Evolutionary conservation across 2,329 filamentous ascomycete species (phyloP).

Genomic region (Fusarium tanahbumbuense): DNA sequence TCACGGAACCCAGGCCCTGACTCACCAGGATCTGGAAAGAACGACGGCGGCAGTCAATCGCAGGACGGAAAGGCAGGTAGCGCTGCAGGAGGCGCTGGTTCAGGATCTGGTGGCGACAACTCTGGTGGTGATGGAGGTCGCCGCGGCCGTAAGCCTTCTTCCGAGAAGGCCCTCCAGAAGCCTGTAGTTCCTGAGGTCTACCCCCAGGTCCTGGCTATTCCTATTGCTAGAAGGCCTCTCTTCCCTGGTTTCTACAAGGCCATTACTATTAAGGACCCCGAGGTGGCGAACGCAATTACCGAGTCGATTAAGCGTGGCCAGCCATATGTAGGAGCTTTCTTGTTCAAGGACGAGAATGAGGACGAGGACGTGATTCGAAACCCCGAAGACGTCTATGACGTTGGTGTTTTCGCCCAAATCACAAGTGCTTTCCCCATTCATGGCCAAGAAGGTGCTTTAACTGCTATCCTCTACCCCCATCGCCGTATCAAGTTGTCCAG

Average conservation of each 20-base stretch:
- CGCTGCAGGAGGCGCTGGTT: slow-evolving; percentile 65
- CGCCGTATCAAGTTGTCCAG: slow-evolving; percentile 91
- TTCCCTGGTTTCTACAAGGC: slow-evolving; percentile 99
- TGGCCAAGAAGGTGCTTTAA: slow-evolving; percentile 85
- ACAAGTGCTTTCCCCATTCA: slow-evolving; percentile 94
- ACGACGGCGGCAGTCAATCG: slow-evolving; percentile 51
- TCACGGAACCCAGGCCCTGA: slow-evolving; percentile 58
- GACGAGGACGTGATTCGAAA: slow-evolving; percentile 95
- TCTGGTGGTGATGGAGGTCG: slow-evolving; percentile 71
- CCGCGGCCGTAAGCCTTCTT: slow-evolving; percentile 76
- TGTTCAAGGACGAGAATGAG: slow-evolving; percentile 95
- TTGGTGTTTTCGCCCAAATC: slow-evolving; percentile 97
- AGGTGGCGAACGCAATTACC: slow-evolving; percentile 90
- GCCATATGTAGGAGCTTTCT: slow-evolving; percentile 95
- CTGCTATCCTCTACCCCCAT: slow-evolving; percentile 95
- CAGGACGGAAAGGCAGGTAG: slow-evolving; percentile 68
- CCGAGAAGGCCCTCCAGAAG: slow-evolving; percentile 85
- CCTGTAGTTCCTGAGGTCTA: slow-evolving; percentile 93
- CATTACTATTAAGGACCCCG: slow-evolving; percentile 93
- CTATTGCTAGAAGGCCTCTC: slow-evolving; percentile 90
- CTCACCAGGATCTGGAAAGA: slow-evolving; percentile 59
- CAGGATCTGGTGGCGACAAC: slow-evolving; percentile 66
- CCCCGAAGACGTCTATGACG: slow-evolving; percentile 90
- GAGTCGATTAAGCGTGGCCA: slow-evolving; percentile 98
- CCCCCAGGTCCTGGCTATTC: slow-evolving; percentile 96